Evolutionary conservation across 441 rosid species (phyloP), one percentile per base, ranked within the genome.

Genomic region (Viola pubescens): DNA sequence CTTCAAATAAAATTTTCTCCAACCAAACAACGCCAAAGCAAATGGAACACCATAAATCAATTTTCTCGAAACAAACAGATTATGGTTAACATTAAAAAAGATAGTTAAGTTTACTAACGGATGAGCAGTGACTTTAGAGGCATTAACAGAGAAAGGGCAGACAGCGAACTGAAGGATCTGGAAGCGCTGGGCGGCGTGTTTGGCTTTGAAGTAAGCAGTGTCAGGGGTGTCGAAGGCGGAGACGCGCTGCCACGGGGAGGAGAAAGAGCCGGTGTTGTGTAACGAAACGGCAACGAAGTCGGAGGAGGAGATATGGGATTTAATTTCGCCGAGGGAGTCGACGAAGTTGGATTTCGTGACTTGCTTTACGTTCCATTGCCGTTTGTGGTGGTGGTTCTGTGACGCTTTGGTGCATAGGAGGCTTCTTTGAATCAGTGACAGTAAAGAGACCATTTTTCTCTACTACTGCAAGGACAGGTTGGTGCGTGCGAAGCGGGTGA

Each of bases 181-280:
- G 75, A 82, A 91, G 40, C 76, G 78, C 61, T 83, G 88, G 37
- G 96, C 98, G 40, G 89, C 81, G 62, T 70, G 67, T 58, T 81
- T 85, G 68, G 91, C 80, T 58, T 91, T 88, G 44, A 77, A 60
- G 73, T 86, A 91, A 63, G 95, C 92, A 5, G 77, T 81, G 5
- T 81, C 76, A 0, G 82, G 60, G 3, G 92, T 76, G 66, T 91
- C 96, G 52, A 84, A 76, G 61, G 92, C 66, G 68, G 87, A 82
- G 63, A 82, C 59, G 26, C 88, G 88, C 65, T 89, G 96, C 98
- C 98, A 91, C 6, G 89, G 59, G 67, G 95, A 68, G 64, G 91
- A 75, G 73, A 69, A 75, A 14, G 86, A 82, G 60, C 95, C 97
- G 34, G 89, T 83, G 63, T 63, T 81, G 61, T 75, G 81, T 66